Conservation (phyloP, 1,284 basidiomycete species). For the Phellopilus nigrolimitatus region DNA sequence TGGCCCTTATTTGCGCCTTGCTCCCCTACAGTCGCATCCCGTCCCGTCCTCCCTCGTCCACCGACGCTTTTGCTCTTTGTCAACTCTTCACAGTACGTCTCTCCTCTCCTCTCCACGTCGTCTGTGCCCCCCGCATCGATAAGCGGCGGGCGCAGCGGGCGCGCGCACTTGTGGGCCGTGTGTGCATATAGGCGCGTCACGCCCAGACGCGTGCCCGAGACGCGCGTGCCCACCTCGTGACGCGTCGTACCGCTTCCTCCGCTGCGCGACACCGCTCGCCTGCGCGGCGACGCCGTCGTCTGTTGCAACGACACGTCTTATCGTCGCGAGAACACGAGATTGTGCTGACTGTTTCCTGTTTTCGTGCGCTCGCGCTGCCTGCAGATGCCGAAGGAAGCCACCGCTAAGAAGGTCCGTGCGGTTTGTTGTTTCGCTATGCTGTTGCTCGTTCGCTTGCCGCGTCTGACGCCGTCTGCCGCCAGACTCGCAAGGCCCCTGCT, state of each 20-base stretch:
- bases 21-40: neutral
- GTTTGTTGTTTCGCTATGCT: neutral
- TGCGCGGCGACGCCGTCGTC: neutral
- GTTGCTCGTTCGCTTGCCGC: neutral
- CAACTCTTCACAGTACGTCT: constrained; percentile 10
- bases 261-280: neutral
- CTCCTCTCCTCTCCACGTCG: neutral
- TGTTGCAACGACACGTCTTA: neutral
- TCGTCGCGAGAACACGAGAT: neutral
- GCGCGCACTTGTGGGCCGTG: neutral
- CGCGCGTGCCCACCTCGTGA: neutral
- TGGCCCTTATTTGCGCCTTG: constrained; percentile 1
- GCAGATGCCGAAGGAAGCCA: constrained; percentile 77
- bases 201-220: neutral
- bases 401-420: constrained; percentile 64
- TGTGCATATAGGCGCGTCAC: neutral
- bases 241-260: neutral
- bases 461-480: constrained; percentile 15
- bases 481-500: constrained; percentile 58
- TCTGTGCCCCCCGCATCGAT: neutral
- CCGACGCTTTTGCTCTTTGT: neutral
- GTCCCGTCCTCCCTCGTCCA: neutral
- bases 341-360: neutral
- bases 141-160: constrained; percentile 6
- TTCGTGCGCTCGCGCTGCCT: constrained; percentile 24